Evolutionary conservation across 352 stramenopile genomes (phyloP).

Genomic region (Pythium sukuiense): DNA sequence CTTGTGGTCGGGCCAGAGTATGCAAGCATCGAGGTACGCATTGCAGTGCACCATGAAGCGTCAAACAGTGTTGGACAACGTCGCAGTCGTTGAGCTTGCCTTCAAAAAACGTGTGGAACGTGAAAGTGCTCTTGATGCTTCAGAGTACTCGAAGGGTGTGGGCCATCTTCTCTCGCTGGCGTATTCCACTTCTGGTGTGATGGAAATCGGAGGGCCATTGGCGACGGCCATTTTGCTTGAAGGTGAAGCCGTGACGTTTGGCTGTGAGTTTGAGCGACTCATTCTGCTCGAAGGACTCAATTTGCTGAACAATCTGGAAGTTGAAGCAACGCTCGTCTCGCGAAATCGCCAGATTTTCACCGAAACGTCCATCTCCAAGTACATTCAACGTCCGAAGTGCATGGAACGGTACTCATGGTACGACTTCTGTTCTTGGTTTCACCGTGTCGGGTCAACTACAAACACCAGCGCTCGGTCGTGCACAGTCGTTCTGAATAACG

Average conservation of each 20-base stretch:
- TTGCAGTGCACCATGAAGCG: constrained; percentile 27
- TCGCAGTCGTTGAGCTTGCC: constrained; percentile 26
- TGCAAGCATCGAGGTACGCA: constrained; percentile 24
- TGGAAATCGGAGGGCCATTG: constrained; percentile 31
- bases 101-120: constrained; percentile 21
- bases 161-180: constrained; percentile 20
- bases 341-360: constrained; percentile 10
- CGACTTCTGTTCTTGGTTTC: constrained; percentile 28
- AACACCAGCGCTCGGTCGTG: too few relatives aligned
- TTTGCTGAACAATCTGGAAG: constrained; percentile 14
- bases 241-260: constrained; percentile 20
- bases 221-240: constrained; percentile 23
- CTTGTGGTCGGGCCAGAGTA: constrained; percentile 15
- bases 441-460: too few relatives aligned
- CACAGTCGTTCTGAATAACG: too few relatives aligned
- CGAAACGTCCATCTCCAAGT: constrained; percentile 24
- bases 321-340: constrained; percentile 22
- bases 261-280: constrained; percentile 26
- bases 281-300: constrained; percentile 23
- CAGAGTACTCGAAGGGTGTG: constrained; percentile 14
- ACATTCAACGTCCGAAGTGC: constrained; percentile 13
- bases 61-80: constrained; percentile 29
- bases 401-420: constrained; percentile 26
- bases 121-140: constrained; percentile 3
- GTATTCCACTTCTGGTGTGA: constrained; percentile 23